Base-by-base conservation (phyloP, 345 rosid genomes). In the Cardamine resedifolia region DNA sequence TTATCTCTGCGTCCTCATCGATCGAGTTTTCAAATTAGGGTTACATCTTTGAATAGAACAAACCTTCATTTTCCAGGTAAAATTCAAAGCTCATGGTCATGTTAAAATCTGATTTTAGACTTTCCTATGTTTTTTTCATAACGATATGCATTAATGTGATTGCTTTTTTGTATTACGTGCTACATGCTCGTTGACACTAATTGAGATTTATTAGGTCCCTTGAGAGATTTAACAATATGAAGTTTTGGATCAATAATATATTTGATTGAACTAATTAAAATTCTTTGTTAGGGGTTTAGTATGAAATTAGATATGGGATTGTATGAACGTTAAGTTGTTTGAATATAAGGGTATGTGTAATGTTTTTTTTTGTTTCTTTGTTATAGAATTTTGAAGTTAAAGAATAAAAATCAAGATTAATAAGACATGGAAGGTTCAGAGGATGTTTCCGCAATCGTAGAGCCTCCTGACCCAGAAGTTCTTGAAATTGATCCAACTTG, bases 401-500 rank as follows among this genome's bases (percentile, higher is more conserved):
- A 65, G 43, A 15, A 31, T 60, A 59, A 5, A 18, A 65, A 31
- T 47, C 11, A 45, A 61, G 51, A 62, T 2, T 20, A 20, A 20
- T 49, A 20, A 52, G 58, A 55, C 31, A 55, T 57, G 61, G 41
- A 57, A 31, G 61, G 61, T 57, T 31, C 61, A 18, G 41, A 57
- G 34, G 61, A 31, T 57, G 39, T 14, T 31, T 57, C 23, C 11
- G 41, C 61, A 31, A 31, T 57, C 16, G 61, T 57, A 31, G 61
- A 57, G 19, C 61, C 61, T 9, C 61, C 61, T 57, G 61, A 57
- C 24, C 24, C 41, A 1, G 61, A 57, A 18, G 61, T 57, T 57
- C 41, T 57, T 57, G 61, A 57, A 31, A 31, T 57, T 14, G 61
- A 57, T 0, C 61, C 61, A 57, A 57, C 61, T 57, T 31, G 24